Percentiles rank a stretch among this genome's conserved stretches.
These are phyloP conservation scores for Trypanosoma boissoni DNA, from an alignment of 208 protist species.

Conservation along the genomic window DNA sequence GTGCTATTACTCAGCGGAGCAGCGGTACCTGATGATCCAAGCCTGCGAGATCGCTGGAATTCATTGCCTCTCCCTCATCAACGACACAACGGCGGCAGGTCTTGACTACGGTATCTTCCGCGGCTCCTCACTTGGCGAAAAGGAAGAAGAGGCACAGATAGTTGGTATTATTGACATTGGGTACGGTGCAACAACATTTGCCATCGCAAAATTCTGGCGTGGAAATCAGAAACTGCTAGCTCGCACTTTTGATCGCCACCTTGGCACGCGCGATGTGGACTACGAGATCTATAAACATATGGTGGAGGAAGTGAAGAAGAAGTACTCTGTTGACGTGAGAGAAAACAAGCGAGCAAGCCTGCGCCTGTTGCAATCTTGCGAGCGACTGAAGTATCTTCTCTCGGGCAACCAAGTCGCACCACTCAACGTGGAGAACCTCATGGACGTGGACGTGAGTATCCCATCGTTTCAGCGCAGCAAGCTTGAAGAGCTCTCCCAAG, in stretches of 20 bases:
- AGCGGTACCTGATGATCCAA: slow-evolving; percentile 80
- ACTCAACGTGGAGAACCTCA: slow-evolving; percentile 89
- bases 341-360: slow-evolving; percentile 78
- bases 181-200: slow-evolving; percentile 76
- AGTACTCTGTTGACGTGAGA: slow-evolving; percentile 88
- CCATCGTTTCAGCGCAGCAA: slow-evolving; percentile 69
- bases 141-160: slow-evolving; percentile 72
- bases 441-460: slow-evolving; percentile 91
- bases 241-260: slow-evolving; percentile 76
- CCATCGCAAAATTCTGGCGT: slow-evolving; percentile 79
- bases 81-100: slow-evolving; percentile 85
- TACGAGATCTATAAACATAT: slow-evolving; percentile 78
- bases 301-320: slow-evolving; percentile 63
- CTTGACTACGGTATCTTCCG: slow-evolving; percentile 93
- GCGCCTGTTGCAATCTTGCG: slow-evolving; percentile 80
- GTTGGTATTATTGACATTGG: slow-evolving; percentile 90
- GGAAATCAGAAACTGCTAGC: slow-evolving; percentile 76
- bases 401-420: slow-evolving; percentile 81
- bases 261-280: slow-evolving; percentile 87
- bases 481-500: slow-evolving; percentile 59
- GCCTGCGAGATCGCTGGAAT: slow-evolving; percentile 82
- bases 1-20: slow-evolving; percentile 84
- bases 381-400: slow-evolving; percentile 90
- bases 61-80: slow-evolving; percentile 88
- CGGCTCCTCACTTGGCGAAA: slow-evolving; percentile 69